These are phyloP conservation scores for Phytophthora citrophthora DNA, from an alignment of 352 stramenopile genomes.

Conservation along the genomic window DNA sequence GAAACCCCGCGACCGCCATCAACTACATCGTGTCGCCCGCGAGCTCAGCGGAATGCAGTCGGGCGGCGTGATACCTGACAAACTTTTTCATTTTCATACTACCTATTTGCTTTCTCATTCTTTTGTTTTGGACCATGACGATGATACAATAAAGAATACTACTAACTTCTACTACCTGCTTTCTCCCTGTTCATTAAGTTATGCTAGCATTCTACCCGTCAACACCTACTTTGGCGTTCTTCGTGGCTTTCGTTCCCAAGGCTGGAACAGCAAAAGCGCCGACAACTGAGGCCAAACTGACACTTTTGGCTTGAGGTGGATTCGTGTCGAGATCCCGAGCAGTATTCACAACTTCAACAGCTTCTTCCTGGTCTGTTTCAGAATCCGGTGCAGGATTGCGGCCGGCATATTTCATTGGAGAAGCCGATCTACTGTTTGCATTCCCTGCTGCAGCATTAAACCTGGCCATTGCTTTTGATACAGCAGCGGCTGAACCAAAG, in stretches of 20 bases:
- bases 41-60: slow-evolving; percentile 40
- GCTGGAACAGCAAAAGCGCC: slow-evolving; percentile 25
- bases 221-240: slow-evolving; percentile 33
- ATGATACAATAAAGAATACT: slow-evolving; percentile 50
- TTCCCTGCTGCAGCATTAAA: slow-evolving; percentile 25
- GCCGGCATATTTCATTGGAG: slow-evolving; percentile 26
- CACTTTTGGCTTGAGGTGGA: slow-evolving; percentile 1
- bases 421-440: slow-evolving; percentile 14
- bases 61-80: slow-evolving; percentile 28
- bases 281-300: slow-evolving; percentile 10
- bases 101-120: slow-evolving; percentile 29
- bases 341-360: slow-evolving; percentile 48
- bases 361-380: slow-evolving; percentile 36
- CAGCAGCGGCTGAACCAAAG: slow-evolving; percentile 26
- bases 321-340: slow-evolving; percentile 41
- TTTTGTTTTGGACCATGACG: slow-evolving; percentile 24
- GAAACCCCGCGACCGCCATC: slow-evolving; percentile 16
- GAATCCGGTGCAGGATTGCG: slow-evolving; percentile 11
- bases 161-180: slow-evolving; percentile 1
- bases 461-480: slow-evolving; percentile 36
- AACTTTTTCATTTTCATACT: slow-evolving; percentile 28
- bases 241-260: slow-evolving; percentile 19
- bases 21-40: slow-evolving; percentile 21
- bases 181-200: slow-evolving; percentile 10
- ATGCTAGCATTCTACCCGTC: slow-evolving; percentile 36